phyloP scores from a whole-genome alignment of 2,329 filamentous ascomycete genomes.

The Basipetospora chlamydospora region DNA sequence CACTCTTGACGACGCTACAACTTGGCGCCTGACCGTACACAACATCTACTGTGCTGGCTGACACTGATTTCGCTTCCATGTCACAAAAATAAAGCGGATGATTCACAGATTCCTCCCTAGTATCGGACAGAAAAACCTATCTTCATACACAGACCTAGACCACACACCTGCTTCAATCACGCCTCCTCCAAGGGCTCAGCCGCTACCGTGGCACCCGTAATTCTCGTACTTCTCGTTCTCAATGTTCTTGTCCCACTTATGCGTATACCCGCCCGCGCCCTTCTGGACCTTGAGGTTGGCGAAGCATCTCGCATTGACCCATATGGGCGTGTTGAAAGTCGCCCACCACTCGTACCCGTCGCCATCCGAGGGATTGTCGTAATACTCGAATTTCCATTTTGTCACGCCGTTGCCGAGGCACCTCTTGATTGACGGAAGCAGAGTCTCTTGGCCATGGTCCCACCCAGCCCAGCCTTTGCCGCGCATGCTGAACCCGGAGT shows the following conservation, averaged over 20 bases:
- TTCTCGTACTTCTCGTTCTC: not conserved
- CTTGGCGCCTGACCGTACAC: no score
- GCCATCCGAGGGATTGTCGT: not conserved
- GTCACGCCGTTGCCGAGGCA: not conserved
- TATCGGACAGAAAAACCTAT: no score
- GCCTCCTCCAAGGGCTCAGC: no score
- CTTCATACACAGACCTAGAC: no score
- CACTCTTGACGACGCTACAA: no score
- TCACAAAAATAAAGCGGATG: no score
- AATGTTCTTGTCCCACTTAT: not conserved
- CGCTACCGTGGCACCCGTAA: not conserved
- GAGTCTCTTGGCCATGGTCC: not conserved
- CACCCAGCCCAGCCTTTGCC: not conserved
- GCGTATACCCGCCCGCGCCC: not conserved
- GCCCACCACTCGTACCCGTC: not conserved
- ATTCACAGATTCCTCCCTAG: no score
- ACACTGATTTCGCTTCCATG: no score
- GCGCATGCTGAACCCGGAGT: not conserved
- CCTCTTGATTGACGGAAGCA: not conserved
- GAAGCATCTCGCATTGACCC: not conserved
- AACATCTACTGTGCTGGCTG: no score
- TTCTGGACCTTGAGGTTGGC: not conserved
- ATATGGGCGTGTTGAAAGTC: not conserved
- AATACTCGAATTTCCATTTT: not conserved
- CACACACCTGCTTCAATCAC: no score